phyloP scores from a whole-genome alignment of 1,284 basidiomycete species.

The Jaminaea rosea region DNA sequence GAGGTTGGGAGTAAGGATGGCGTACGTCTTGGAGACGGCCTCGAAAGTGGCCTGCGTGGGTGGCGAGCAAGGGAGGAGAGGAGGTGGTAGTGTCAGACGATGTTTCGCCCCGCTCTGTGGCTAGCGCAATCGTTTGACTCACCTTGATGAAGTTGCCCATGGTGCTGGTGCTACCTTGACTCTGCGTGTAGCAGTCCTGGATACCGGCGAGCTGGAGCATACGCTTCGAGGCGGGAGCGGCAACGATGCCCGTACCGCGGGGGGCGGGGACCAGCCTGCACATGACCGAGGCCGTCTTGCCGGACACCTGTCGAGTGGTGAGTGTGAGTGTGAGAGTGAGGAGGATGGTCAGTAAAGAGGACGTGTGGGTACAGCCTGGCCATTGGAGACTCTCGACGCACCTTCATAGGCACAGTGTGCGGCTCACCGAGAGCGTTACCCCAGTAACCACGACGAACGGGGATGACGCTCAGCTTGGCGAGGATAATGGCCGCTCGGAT shows the following conservation, averaged over 20 bases:
- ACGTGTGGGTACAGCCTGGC: too few relatives aligned
- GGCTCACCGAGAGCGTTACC: slow-evolving; percentile 73
- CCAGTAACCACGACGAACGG: slow-evolving; percentile 98
- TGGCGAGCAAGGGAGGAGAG: neutral
- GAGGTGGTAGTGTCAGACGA: neutral
- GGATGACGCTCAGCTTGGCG: slow-evolving; percentile 87
- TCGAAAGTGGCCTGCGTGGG: slow-evolving; percentile 68
- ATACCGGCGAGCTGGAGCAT: slow-evolving; percentile 95
- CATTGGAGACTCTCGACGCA: too few relatives aligned
- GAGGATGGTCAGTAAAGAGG: too few relatives aligned
- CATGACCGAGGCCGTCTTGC: slow-evolving; percentile 99
- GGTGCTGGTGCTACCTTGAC: slow-evolving; percentile 94
- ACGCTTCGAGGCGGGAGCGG: slow-evolving; percentile 93
- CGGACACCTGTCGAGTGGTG: too few relatives aligned
- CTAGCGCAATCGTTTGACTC: too few relatives aligned
- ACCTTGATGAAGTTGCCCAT: slow-evolving; percentile 98
- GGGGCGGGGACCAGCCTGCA: slow-evolving; percentile 95
- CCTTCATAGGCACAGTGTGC: slow-evolving; percentile 98
- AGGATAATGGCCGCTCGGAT: slow-evolving; percentile 98
- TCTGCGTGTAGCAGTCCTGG: slow-evolving; percentile 86
- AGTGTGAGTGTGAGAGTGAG: too few relatives aligned
- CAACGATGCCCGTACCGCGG: slow-evolving; percentile 98
- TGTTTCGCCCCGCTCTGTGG: too few relatives aligned
- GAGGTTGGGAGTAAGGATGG: slow-evolving; percentile 93
- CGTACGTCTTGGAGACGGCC: slow-evolving; percentile 94